A percentile compares a stretch with the other conserved stretches of the same genome.
Conservation (phyloP, 129 eudicot species). For the Flaveria sonorensis region DNA sequence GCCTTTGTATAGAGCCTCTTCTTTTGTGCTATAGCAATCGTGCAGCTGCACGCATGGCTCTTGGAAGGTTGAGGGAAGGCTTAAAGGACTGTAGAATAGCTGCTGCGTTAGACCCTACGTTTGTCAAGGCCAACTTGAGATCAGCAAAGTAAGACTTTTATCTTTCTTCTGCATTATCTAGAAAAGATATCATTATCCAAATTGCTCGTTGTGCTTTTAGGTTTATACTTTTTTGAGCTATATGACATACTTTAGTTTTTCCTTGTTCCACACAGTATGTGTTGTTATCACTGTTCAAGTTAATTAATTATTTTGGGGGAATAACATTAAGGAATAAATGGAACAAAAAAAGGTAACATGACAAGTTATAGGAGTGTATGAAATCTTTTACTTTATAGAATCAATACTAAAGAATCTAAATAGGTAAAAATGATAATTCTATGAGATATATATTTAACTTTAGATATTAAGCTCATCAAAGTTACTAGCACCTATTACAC, state of each 20-base stretch:
- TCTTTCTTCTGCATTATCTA: slow-evolving; percentile 9
- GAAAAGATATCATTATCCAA: slow-evolving; percentile 8
- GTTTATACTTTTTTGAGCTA: not conserved
- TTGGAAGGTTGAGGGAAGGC: slow-evolving; percentile 94
- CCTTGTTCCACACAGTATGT: not conserved
- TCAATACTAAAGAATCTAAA: not conserved
- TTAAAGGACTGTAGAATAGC: slow-evolving; percentile 72
- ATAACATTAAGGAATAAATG: not conserved
- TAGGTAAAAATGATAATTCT: not conserved
- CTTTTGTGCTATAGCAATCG: slow-evolving; percentile 95
- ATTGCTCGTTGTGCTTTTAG: not conserved
- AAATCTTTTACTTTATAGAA: not conserved
- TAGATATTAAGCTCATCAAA: not conserved
- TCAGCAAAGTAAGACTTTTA: slow-evolving; percentile 79
- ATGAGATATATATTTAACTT: not conserved
- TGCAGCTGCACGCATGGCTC: slow-evolving; percentile 89
- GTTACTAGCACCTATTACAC: not conserved
- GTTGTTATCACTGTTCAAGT: not conserved
- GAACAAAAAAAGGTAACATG: not conserved
- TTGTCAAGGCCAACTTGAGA: slow-evolving; percentile 70
- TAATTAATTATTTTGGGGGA: not conserved
- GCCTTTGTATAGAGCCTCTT: slow-evolving; percentile 52
- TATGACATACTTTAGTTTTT: not conserved
- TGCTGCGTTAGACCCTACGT: slow-evolving; percentile 62
- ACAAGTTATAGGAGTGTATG: not conserved